Percentiles rank a stretch among this genome's conserved stretches.
Conservation (phyloP, 805 yeast species). For the Suhomyces prunicola region DNA sequence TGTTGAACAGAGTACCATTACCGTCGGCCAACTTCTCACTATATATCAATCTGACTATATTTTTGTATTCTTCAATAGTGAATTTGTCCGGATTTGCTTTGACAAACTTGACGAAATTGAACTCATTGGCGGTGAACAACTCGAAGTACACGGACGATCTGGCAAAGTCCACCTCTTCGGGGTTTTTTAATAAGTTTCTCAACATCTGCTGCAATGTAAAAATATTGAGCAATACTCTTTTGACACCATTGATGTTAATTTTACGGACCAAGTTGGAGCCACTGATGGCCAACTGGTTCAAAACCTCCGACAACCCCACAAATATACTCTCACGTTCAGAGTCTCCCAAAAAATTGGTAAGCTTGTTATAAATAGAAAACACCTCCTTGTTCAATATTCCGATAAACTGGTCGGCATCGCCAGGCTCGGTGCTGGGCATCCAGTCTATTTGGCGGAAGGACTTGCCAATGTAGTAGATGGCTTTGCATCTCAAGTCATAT, state of each 20-base stretch:
- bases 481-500: slow-evolving; percentile 53
- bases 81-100: slow-evolving; percentile 33
- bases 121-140: slow-evolving; percentile 48
- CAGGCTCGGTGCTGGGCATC: slow-evolving; percentile 50
- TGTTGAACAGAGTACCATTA: slow-evolving; percentile 35
- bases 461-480: slow-evolving; percentile 49
- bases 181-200: slow-evolving; percentile 51
- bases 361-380: slow-evolving; percentile 42
- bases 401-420: slow-evolving; percentile 57
- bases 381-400: slow-evolving; percentile 50
- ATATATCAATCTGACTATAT: slow-evolving; percentile 52
- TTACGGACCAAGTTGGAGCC: slow-evolving; percentile 50
- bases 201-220: slow-evolving; percentile 68
- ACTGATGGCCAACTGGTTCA: slow-evolving; percentile 50
- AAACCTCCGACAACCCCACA: slow-evolving; percentile 48
- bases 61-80: slow-evolving; percentile 44
- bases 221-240: slow-evolving; percentile 57
- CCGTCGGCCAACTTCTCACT: slow-evolving; percentile 42
- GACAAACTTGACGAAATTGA: slow-evolving; percentile 41
- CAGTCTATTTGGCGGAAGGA: slow-evolving; percentile 50
- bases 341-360: slow-evolving; percentile 32
- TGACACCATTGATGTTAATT: slow-evolving; percentile 58
- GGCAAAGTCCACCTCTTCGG: slow-evolving; percentile 52
- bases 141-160: slow-evolving; percentile 56
- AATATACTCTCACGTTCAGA: slow-evolving; percentile 29